Evolutionary conservation across 2,329 filamentous ascomycete species (phyloP).

Genomic region (Trichoderma sp.): DNA sequence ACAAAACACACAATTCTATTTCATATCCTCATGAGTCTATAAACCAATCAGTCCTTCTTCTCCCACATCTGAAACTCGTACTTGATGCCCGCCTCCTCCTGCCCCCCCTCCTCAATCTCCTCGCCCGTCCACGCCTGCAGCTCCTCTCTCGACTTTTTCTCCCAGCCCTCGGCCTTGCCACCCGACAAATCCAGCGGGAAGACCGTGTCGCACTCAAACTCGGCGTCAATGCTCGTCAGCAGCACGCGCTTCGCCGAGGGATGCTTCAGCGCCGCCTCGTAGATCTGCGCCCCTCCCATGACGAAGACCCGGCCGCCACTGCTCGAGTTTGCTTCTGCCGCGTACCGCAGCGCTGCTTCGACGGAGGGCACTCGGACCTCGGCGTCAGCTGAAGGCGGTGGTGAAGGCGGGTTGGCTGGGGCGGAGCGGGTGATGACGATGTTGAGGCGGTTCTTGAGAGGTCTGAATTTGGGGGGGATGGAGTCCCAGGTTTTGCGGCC

Average conservation of each 20-base stretch:
- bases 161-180: conserved; percentile 53
- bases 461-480: conserved; percentile 78
- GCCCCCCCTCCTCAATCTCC: conserved; percentile 56
- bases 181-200: conserved; percentile 65
- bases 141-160: conserved; percentile 52
- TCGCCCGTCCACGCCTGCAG: conserved; percentile 70
- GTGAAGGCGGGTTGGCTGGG: conserved; percentile 28
- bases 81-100: conserved; percentile 65
- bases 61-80: conserved; percentile 80
- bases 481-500: conserved; percentile 96
- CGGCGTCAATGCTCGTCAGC: conserved; percentile 68
- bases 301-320: conserved; percentile 68
- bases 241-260: conserved; percentile 65
- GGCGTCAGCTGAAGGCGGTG: conserved; percentile 15
- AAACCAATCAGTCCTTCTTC: conserved; percentile 44
- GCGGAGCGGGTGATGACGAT: conserved; percentile 72
- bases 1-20: neutral
- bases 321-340: conserved; percentile 46
- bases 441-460: conserved; percentile 79
- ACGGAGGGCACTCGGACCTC: conserved; percentile 57
- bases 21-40: conserved; percentile 2
- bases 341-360: conserved; percentile 58
- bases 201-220: conserved; percentile 77
- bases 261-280: conserved; percentile 68
- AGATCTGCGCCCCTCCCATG: conserved; percentile 89